phyloP scores from a whole-genome alignment of 139 green algal genomes.

The Chlorella ohadii region DNA sequence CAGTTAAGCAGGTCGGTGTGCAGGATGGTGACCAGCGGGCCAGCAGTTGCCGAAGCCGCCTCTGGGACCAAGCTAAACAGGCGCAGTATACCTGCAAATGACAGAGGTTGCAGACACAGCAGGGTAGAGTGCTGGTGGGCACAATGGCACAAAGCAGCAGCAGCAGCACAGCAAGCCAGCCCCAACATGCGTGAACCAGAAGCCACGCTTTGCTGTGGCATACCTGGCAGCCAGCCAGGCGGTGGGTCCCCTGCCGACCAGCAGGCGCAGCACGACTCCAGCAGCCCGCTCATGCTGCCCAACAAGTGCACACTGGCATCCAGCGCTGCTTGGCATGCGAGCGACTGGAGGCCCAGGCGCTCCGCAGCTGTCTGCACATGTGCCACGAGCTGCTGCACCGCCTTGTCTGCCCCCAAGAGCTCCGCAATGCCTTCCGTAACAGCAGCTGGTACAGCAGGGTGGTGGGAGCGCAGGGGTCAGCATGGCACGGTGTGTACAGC shows the following conservation, averaged over 20 bases:
- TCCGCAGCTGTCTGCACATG: not conserved
- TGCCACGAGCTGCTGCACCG: not conserved
- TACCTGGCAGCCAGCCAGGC: slow-evolving; percentile 9
- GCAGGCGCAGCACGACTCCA: not conserved
- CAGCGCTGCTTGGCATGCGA: not conserved
- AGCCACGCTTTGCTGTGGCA: not conserved
- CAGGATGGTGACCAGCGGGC: slow-evolving; percentile 18
- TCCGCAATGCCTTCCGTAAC: slow-evolving; percentile 4
- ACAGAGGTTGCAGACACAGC: not conserved
- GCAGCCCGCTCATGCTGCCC: not conserved
- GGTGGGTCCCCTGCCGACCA: not conserved
- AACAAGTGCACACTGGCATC: slow-evolving; percentile 12
- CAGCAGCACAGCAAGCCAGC: too few species aligned
- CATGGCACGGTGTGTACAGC: too few species aligned
- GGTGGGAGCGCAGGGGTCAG: not conserved
- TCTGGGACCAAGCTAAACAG: not conserved
- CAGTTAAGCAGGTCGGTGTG: slow-evolving; percentile 28
- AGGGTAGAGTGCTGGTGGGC: too few species aligned
- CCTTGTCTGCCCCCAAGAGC: slow-evolving; percentile 3
- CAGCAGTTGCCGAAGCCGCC: not conserved
- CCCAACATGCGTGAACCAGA: too few species aligned
- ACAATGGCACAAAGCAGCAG: not conserved
- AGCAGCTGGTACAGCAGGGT: not conserved
- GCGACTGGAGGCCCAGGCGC: not conserved
- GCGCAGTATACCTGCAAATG: slow-evolving; percentile 6